A percentile compares a stretch with the other conserved stretches of the same genome.
Evolutionary conservation across 805 yeast genomes (phyloP).

Genomic region (Nakazawaea wyomingensis): DNA sequence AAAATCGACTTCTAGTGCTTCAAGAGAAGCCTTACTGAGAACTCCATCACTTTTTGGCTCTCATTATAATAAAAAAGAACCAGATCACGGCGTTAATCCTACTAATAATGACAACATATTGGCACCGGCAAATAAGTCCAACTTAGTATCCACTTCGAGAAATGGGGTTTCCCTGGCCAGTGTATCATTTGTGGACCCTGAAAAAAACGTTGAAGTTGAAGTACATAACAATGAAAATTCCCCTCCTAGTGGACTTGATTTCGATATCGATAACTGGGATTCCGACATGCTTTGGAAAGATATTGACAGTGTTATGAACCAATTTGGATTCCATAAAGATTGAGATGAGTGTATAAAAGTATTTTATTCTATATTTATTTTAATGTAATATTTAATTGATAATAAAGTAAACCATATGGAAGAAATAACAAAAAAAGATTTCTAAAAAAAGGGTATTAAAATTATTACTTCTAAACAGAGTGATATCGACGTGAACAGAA

Average conservation of each 20-base stretch:
- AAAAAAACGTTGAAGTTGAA: neutral
- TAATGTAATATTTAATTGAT: too few species aligned
- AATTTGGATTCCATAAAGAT: conserved; percentile 69
- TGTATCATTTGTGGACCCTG: conserved; percentile 2
- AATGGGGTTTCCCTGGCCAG: conserved; percentile 1
- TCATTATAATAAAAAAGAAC: conserved; percentile 9
- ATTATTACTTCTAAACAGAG: neutral
- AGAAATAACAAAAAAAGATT: too few species aligned
- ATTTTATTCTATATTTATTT: neutral
- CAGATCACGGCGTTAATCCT: too few species aligned
- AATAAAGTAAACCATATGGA: neutral
- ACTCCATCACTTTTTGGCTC: conserved; percentile 7
- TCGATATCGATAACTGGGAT: conserved; percentile 29
- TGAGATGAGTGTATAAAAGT: neutral
- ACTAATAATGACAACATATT: conserved; percentile 10
- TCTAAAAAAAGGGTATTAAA: too few species aligned
- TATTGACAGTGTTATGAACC: conserved; percentile 85
- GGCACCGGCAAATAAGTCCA: conserved; percentile 5
- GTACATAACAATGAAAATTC: neutral
- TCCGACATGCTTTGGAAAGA: conserved; percentile 68
- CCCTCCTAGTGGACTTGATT: conserved; percentile 10
- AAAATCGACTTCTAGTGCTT: too few species aligned
- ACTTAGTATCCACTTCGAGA: conserved; percentile 5
- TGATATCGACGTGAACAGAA: conserved; percentile 6
- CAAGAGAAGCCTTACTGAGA: neutral